A percentile compares a stretch with the other conserved stretches of the same genome.
Evolutionary conservation across 164 flowering plant species (phyloP).

Genomic region (Umbellularia californica): DNA sequence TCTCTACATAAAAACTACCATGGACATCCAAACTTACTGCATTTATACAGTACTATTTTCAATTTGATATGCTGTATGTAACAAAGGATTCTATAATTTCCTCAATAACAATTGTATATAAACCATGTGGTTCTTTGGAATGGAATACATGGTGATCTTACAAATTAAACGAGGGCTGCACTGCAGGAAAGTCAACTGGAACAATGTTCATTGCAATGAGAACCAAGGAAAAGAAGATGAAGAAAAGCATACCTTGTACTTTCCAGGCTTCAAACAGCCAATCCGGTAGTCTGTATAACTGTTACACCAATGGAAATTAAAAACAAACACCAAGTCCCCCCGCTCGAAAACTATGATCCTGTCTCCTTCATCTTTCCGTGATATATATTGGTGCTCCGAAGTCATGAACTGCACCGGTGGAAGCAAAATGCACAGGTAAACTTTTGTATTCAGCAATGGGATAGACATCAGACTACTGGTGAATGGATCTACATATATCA

Average conservation of each 20-base stretch:
- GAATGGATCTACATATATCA: no score
- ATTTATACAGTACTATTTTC: no score
- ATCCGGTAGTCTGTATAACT: conserved; percentile 82
- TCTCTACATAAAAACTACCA: no score
- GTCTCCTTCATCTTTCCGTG: conserved; percentile 80
- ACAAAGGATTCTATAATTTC: no score
- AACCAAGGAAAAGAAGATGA: neutral
- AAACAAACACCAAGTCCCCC: conserved; percentile 88
- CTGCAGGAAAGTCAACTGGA: neutral
- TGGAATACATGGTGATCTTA: neutral
- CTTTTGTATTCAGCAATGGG: neutral
- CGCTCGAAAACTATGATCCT: conserved; percentile 77
- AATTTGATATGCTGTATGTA: no score
- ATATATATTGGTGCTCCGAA: conserved; percentile 8
- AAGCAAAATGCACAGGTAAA: neutral
- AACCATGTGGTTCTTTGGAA: no score
- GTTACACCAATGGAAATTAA: conserved; percentile 90
- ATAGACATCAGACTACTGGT: neutral
- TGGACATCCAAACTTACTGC: no score
- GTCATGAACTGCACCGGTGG: conserved; percentile 6
- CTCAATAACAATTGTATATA: no score
- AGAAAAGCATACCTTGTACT: conserved; percentile 63
- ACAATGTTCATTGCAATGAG: neutral
- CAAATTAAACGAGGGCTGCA: neutral
- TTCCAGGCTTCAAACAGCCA: conserved; percentile 92